Evolutionary conservation across 2,329 filamentous ascomycete genomes (phyloP), one percentile per base, ranked within the genome.

Genomic region (Pyrenophora graminea): DNA sequence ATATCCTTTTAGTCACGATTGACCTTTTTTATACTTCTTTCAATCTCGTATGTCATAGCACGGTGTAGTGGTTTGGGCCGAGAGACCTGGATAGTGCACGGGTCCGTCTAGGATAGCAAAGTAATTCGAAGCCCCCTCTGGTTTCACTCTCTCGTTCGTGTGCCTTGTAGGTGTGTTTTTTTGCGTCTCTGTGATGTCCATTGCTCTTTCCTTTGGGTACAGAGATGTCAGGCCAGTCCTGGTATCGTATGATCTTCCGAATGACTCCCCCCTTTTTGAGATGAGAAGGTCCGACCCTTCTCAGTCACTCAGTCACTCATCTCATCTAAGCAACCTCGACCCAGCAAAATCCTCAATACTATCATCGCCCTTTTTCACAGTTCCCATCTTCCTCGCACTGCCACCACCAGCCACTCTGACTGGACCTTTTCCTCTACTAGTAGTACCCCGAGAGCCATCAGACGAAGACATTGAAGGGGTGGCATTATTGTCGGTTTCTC

Each of bases 1-100:
- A 67, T 72, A 70, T 69, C 51, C 55, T 66, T 70, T 72, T 72
- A 70, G 63, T 70, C 61, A 59, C 53, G 56, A 64, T 58, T 59
- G 61, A 60, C 51, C 39, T 30, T 61, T 62, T 58, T 62, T 58
- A 67, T 64, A 61, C 48, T 51, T 56, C 59, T 39, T 59, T 59
- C 62, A 58, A 55, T 67, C 58, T 64, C 59, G 55, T 68, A 65
- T 67, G 67, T 71, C 55, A 52, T 49, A 65, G 63, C 58, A 59
- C 50, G 56, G 62, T 63, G 60, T 61, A 62, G 48, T 61, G 50
- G 56, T 53, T 30, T 46, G 55, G 54, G 42, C 41, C 62, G 52
- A 59, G 59, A 60, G 59, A 60, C 61, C 58, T 53, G 55, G 51
- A 44, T 51, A 33, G 33, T 48, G 37, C 44, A 31, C 43, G 27